These are phyloP conservation scores for Hemisphaericaspora xylanilytica DNA, from an alignment of 1,139 yeast genomes.

Conservation along the genomic window DNA sequence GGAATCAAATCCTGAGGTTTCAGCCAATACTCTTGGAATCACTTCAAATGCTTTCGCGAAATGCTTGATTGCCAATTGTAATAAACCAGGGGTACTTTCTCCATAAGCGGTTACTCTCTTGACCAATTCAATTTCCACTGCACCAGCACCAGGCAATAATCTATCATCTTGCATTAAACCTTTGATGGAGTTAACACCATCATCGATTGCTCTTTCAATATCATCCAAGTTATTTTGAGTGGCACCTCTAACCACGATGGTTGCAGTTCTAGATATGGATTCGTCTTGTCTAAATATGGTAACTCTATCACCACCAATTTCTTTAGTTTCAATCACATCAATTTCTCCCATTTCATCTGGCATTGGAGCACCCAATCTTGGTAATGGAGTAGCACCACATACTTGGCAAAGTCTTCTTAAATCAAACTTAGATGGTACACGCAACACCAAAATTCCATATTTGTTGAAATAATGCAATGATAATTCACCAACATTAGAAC, in stretches of 20 bases:
- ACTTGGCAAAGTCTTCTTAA: constrained; percentile 91
- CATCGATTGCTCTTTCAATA: constrained; percentile 95
- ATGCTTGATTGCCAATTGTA: constrained; percentile 91
- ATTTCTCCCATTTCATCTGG: constrained; percentile 91
- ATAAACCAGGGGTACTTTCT: constrained; percentile 88
- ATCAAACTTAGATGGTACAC: constrained; percentile 92
- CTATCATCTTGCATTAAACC: constrained; percentile 79
- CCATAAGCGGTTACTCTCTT: constrained; percentile 79
- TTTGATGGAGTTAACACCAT: constrained; percentile 90
- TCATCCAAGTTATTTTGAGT: constrained; percentile 94
- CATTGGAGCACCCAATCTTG: constrained; percentile 93
- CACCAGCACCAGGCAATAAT: constrained; percentile 95
- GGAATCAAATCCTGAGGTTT: constrained; percentile 90
- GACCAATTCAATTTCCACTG: constrained; percentile 88
- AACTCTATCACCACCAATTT: constrained; percentile 97
- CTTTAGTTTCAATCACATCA: constrained; percentile 86
- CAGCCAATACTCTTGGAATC: constrained; percentile 88
- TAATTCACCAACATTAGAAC: constrained; percentile 87
- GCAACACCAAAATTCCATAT: constrained; percentile 77
- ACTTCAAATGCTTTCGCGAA: constrained; percentile 95
- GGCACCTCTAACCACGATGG: constrained; percentile 93
- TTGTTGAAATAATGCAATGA: constrained; percentile 92
- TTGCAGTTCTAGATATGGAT: constrained; percentile 74
- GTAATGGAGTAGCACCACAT: constrained; percentile 95
- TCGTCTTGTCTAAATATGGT: constrained; percentile 86